Evolutionary conservation across 768 basidiomycete genomes (phyloP).

Genomic region (Leucogyrophana mollusca): DNA sequence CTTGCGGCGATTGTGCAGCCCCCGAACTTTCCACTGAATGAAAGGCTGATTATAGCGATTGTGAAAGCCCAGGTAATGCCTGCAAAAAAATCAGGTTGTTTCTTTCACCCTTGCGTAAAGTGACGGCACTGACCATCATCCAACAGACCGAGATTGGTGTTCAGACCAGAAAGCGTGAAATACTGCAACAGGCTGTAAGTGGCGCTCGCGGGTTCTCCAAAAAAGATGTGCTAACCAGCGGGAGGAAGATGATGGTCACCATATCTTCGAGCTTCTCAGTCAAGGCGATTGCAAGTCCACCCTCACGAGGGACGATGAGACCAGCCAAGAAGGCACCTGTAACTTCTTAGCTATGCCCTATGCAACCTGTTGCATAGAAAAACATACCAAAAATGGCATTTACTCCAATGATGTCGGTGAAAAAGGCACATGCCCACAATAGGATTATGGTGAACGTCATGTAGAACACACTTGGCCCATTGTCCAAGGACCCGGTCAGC

Average conservation of each 20-base stretch:
- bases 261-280: conserved; percentile 89
- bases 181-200: conserved; percentile 43
- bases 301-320: conserved; percentile 78
- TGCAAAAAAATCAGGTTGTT: neutral
- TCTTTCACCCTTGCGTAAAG: neutral
- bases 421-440: conserved; percentile 74
- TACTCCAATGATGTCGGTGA: conserved; percentile 84
- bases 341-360: conserved; percentile 25
- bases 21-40: conserved; percentile 79
- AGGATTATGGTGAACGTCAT: conserved; percentile 80
- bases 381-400: conserved; percentile 61
- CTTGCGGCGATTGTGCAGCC: conserved; percentile 64
- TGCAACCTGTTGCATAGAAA: conserved; percentile 2
- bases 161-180: conserved; percentile 76
- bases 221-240: conserved; percentile 51
- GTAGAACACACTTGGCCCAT: conserved; percentile 70
- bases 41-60: conserved; percentile 68
- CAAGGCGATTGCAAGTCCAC: conserved; percentile 76
- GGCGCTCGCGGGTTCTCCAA: neutral
- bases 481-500: conserved; percentile 69
- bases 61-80: conserved; percentile 76
- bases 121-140: conserved; percentile 47
- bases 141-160: conserved; percentile 77
- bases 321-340: conserved; percentile 81
- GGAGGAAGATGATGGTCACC: conserved; percentile 72